Evolutionary conservation across 2,329 filamentous ascomycete species (phyloP).

Genomic region (Chrysoporthe cubensis): DNA sequence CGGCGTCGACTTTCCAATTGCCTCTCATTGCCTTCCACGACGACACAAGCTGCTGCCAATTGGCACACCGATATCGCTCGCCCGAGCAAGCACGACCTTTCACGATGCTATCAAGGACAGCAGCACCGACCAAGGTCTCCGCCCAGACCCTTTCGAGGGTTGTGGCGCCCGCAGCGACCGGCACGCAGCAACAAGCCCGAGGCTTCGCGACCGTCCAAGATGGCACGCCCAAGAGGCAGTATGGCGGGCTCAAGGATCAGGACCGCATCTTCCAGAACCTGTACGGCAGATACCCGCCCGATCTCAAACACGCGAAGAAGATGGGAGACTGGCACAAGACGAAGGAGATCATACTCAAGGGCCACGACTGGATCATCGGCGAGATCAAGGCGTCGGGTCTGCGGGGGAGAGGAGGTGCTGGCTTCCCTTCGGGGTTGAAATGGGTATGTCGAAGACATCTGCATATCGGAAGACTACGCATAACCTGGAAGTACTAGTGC

Average conservation of each 20-base stretch:
- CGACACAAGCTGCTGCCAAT: conserved; percentile 34
- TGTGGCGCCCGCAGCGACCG: conserved; percentile 44
- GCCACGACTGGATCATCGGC: conserved; percentile 97
- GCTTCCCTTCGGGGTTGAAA: conserved; percentile 98
- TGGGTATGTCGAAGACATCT: conserved; percentile 68
- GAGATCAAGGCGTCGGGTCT: conserved; percentile 97
- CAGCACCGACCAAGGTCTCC: conserved; percentile 45
- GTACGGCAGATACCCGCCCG: conserved; percentile 88
- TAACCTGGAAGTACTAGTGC: conserved; percentile 15
- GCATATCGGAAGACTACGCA: neutral
- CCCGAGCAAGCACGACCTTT: conserved; percentile 40
- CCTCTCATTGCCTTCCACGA: conserved; percentile 28
- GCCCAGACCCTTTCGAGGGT: conserved; percentile 45
- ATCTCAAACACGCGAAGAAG: conserved; percentile 93
- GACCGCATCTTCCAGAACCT: conserved; percentile 99
- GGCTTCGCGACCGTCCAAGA: conserved; percentile 83
- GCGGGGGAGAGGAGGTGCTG: conserved; percentile 93
- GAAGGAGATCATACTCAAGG: conserved; percentile 96
- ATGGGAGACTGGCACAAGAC: conserved; percentile 99
- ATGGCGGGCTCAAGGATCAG: conserved; percentile 91
- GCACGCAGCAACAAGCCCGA: conserved; percentile 58
- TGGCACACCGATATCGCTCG: conserved; percentile 39
- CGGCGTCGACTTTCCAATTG: conserved; percentile 26
- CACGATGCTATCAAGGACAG: conserved; percentile 50
- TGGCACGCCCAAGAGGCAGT: conserved; percentile 68